Conservation (phyloP, 1,284 basidiomycete genomes). For the Moesziomyces aphidis region DNA sequence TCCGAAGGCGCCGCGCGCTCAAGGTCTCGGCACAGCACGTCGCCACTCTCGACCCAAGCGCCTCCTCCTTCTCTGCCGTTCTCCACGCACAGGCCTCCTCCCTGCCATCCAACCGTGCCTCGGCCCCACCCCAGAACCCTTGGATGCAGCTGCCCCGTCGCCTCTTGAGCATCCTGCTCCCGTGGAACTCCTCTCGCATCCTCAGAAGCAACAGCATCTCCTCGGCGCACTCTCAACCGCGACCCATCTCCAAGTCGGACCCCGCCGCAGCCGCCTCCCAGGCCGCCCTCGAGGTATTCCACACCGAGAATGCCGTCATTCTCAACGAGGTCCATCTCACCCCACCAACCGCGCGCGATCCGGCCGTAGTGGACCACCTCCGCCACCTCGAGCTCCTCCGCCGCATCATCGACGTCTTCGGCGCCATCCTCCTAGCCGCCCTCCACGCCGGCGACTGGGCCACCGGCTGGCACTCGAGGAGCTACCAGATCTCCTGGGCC, state of each 20-base stretch:
- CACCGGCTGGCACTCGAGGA: conserved; percentile 19
- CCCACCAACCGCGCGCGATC: conserved; percentile 29
- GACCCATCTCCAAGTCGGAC: conserved; percentile 10
- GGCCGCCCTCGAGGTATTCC: conserved; percentile 59
- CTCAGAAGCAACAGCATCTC: conserved; percentile 27
- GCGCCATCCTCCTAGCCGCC: conserved; percentile 35
- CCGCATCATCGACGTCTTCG: conserved; percentile 47
- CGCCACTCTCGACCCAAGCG: conserved; percentile 51
- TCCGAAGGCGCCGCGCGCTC: conserved; percentile 31
- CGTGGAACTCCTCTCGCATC: conserved; percentile 54
- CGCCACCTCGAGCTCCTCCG: conserved; percentile 40
- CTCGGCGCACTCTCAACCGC: conserved; percentile 14
- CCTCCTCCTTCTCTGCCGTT: conserved; percentile 43
- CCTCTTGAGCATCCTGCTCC: conserved; percentile 36
- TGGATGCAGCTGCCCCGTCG: conserved; percentile 15
- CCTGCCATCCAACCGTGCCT: background rate
- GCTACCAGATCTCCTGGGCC: conserved; percentile 44
- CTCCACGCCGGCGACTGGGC: conserved; percentile 46
- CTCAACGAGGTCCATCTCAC: conserved; percentile 64
- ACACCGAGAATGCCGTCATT: conserved; percentile 65
- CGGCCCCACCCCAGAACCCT: too few species aligned
- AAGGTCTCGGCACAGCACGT: conserved; percentile 42
- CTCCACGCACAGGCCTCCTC: conserved; percentile 7
- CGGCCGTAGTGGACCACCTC: conserved; percentile 6
- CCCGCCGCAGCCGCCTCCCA: conserved; percentile 19